Conservation (phyloP, 768 basidiomycete species). For the Lanmaoa rubissima region DNA sequence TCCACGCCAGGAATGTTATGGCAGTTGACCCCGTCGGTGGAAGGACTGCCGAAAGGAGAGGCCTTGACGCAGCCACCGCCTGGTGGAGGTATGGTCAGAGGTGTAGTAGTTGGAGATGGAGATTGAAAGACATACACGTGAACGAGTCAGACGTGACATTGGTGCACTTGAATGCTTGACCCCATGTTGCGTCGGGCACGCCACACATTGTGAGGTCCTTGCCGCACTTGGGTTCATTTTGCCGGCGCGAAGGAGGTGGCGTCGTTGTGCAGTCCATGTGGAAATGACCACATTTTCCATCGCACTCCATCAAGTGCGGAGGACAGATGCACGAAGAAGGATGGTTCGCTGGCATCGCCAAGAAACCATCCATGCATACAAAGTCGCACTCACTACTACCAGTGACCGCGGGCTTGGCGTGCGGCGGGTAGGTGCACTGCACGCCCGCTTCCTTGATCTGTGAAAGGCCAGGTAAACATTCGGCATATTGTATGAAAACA, state of each 20-base stretch:
- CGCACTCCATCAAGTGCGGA: slow-evolving; percentile 24
- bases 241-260: slow-evolving; percentile 18
- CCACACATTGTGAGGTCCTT: slow-evolving; percentile 28
- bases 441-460: slow-evolving; percentile 26
- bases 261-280: slow-evolving; percentile 18
- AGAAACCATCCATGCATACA: slow-evolving; percentile 29
- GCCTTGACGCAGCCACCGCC: slow-evolving; percentile 37
- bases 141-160: slow-evolving; percentile 25
- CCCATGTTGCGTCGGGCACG: slow-evolving; percentile 11
- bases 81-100: slow-evolving; percentile 2
- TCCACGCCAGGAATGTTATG: slow-evolving; percentile 29
- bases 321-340: slow-evolving; percentile 31
- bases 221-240: slow-evolving; percentile 20
- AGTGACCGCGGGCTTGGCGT: slow-evolving; percentile 22
- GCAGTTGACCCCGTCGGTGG: slow-evolving; percentile 31
- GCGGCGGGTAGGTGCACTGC: slow-evolving; percentile 35
- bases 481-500: not conserved
- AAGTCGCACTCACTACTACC: slow-evolving; percentile 28
- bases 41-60: slow-evolving; percentile 17
- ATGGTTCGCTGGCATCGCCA: slow-evolving; percentile 14
- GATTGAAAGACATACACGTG: slow-evolving; percentile 29
- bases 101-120: not conserved
- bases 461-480: not conserved
- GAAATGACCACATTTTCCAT: slow-evolving; percentile 32
- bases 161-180: slow-evolving; percentile 31